These are phyloP conservation scores for Delitschia confertaspora DNA, from an alignment of 495 filamentous ascomycete species.

Conservation along the genomic window DNA sequence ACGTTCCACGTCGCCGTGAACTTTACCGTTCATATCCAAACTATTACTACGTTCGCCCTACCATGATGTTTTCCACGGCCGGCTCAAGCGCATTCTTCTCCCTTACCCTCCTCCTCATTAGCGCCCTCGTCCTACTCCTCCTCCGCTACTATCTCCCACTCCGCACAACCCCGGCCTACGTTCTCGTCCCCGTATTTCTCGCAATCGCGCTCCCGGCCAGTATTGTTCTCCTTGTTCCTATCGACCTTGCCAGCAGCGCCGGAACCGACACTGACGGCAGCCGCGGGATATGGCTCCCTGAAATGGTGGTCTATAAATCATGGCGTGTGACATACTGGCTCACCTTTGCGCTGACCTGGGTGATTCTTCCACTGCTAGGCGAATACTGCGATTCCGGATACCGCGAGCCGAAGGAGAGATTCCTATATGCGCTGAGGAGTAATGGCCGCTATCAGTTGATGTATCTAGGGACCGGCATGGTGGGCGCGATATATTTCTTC, in stretches of 20 bases:
- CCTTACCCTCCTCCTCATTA: conserved; percentile 61
- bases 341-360: conserved; percentile 90
- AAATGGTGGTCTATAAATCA: conserved; percentile 62
- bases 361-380: conserved; percentile 84
- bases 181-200: conserved; percentile 88
- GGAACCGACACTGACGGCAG: conserved; percentile 56
- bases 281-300: conserved; percentile 59
- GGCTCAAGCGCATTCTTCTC: conserved; percentile 68
- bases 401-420: conserved; percentile 67
- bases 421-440: conserved; percentile 71
- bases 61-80: conserved; percentile 37
- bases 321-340: conserved; percentile 97
- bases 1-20: not conserved
- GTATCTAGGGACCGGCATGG: conserved; percentile 56
- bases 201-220: conserved; percentile 84
- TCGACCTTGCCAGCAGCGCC: conserved; percentile 84
- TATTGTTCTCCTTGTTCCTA: conserved; percentile 90
- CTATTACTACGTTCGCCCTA: not conserved
- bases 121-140: conserved; percentile 66
- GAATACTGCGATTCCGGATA: conserved; percentile 92
- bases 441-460: conserved; percentile 86
- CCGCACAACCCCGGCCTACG: conserved; percentile 79
- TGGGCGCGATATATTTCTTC: conserved; percentile 78
- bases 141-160: conserved; percentile 82
- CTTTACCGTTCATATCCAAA: not conserved